A percentile compares a stretch with the other conserved stretches of the same genome.
These are phyloP conservation scores for Globisporangium viniferum DNA, from an alignment of 352 stramenopile species.

Conservation along the genomic window DNA sequence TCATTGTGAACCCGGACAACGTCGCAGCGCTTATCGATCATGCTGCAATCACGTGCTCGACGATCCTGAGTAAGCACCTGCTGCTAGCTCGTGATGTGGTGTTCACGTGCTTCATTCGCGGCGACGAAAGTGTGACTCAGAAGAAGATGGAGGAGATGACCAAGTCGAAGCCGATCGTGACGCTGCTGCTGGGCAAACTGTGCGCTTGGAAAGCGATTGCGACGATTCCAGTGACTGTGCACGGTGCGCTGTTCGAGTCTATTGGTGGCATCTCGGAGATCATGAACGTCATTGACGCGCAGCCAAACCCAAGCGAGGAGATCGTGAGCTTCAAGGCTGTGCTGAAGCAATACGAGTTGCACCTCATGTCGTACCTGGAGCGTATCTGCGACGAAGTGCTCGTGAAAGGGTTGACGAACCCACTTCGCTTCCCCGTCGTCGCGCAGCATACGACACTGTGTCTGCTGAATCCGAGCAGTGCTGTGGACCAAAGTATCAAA, in stretches of 20 bases:
- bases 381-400: slow-evolving; percentile 71
- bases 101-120: slow-evolving; percentile 39
- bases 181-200: slow-evolving; percentile 53
- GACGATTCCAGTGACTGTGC: slow-evolving; percentile 75
- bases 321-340: slow-evolving; percentile 31
- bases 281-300: slow-evolving; percentile 43
- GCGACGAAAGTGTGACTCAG: slow-evolving; percentile 20
- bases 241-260: slow-evolving; percentile 79
- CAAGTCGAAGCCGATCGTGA: slow-evolving; percentile 56
- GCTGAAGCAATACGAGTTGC: slow-evolving; percentile 48
- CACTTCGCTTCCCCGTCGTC: slow-evolving; percentile 75
- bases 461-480: slow-evolving; percentile 59
- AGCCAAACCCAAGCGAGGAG: slow-evolving; percentile 22
- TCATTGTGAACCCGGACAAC: slow-evolving; percentile 63
- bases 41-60: slow-evolving; percentile 66
- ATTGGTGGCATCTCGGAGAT: slow-evolving; percentile 74
- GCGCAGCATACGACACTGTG: slow-evolving; percentile 76
- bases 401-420: slow-evolving; percentile 67
- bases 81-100: slow-evolving; percentile 66
- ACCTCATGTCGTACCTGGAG: slow-evolving; percentile 55
- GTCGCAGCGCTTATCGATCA: slow-evolving; percentile 69
- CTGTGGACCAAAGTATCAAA: slow-evolving; percentile 67
- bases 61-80: slow-evolving; percentile 78
- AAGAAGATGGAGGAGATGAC: slow-evolving; percentile 30
- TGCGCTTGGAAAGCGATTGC: slow-evolving; percentile 55